A percentile compares a stretch with the other conserved stretches of the same genome.
phyloP scores from a whole-genome alignment of 805 yeast genomes.

The Wickerhamomyces queroliae region DNA sequence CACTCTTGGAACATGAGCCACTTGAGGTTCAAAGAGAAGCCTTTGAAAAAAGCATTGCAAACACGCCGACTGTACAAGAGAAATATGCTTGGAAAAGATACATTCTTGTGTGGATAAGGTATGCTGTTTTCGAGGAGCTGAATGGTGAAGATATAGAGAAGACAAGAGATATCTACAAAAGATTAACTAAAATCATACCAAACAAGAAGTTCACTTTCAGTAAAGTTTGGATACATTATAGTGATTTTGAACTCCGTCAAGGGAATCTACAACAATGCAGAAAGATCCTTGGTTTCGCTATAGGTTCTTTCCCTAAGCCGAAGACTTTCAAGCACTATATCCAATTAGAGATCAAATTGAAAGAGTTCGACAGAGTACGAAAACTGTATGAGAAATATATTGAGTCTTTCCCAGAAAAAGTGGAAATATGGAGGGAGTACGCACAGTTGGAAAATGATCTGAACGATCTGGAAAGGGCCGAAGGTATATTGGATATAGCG shows the following conservation, averaged over 20 bases:
- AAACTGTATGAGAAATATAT: slow-evolving; percentile 62
- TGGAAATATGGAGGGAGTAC: slow-evolving; percentile 53
- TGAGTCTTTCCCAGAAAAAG: slow-evolving; percentile 37
- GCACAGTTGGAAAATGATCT: slow-evolving; percentile 62
- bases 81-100: slow-evolving; percentile 61
- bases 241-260: slow-evolving; percentile 70
- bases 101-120: slow-evolving; percentile 64
- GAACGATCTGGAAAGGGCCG: slow-evolving; percentile 66
- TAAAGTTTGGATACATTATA: slow-evolving; percentile 66
- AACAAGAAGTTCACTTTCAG: slow-evolving; percentile 56
- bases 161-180: slow-evolving; percentile 47
- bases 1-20: slow-evolving; percentile 38
- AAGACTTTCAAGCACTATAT: slow-evolving; percentile 63
- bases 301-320: slow-evolving; percentile 62
- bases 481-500: slow-evolving; percentile 56
- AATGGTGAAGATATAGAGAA: slow-evolving; percentile 33
- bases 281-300: slow-evolving; percentile 61
- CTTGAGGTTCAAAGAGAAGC: slow-evolving; percentile 27
- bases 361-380: slow-evolving; percentile 79
- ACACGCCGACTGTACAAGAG: slow-evolving; percentile 29
- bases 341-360: slow-evolving; percentile 55
- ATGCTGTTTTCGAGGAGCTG: slow-evolving; percentile 58
- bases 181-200: slow-evolving; percentile 46
- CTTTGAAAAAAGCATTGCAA: slow-evolving; percentile 39
- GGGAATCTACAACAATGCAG: slow-evolving; percentile 48